Evolutionary conservation across 176 grass and related monocot species (phyloP), one percentile per base, ranked within the genome.

Genomic region (Saccharum officinarum): DNA sequence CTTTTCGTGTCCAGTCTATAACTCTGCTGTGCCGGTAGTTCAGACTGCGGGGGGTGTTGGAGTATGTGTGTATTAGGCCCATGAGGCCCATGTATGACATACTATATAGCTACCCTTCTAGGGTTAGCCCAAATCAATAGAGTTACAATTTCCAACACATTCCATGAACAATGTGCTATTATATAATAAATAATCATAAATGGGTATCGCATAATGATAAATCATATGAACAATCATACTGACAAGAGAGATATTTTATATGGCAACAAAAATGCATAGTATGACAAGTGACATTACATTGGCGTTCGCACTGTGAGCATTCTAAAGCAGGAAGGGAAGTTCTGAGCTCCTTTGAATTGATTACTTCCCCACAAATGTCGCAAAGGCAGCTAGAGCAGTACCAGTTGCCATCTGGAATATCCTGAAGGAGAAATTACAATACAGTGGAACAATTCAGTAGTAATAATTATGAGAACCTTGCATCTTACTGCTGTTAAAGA

Each of bases 371-470:
- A 52, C 96, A 98, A 79, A 89, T 77, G 71, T 86, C 67, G 17
- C 96, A 98, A 69, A 85, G 83, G 83, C 96, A 98, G 61, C 73
- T 89, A 76, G 86, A 91, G 62, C 96, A 98, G 89, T 98, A 98
- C 96, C 96, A 98, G 69, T 69, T 92, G 38, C 86, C 96, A 83
- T 95, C 96, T 67, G 93, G 93, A 90, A 98, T 79, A 26, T 95
- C 93, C 93, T 95, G 91, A 81, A 80, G 40, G 23, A 71, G 84
- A 74, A 37, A 52, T 82, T 49, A 76, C 28, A 84, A 82, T 30
- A 34, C 55, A 69, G 41, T 63, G 10, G 12, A 73, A 49, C 3
- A 18, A 39, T 68, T 30, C 17, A 61, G 59, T 61, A 61, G 10
- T 82, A 47, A 68, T 75, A 55, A 33, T 64, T 86, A 88, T 54